Conservation (phyloP, 371 early-diverging fungal species). For the Mortierella sp. region DNA sequence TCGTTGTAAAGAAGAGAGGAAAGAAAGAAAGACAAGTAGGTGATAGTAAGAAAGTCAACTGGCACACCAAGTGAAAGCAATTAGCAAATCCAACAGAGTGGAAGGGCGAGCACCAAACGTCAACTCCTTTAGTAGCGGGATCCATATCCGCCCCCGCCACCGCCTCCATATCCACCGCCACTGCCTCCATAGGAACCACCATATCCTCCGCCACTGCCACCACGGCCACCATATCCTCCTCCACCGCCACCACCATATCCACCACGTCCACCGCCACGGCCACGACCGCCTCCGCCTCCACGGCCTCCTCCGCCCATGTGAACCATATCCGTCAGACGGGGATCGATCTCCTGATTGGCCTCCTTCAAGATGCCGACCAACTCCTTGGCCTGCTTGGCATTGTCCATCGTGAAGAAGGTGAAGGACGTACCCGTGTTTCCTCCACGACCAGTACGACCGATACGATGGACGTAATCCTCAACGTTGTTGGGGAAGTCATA, state of each 20-base stretch:
- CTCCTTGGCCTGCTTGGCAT: slow-evolving; percentile 91
- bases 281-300: slow-evolving; percentile 65
- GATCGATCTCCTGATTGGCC: slow-evolving; percentile 95
- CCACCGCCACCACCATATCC: slow-evolving; percentile 58
- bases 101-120: background rate
- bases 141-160: slow-evolving; percentile 31
- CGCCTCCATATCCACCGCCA: slow-evolving; percentile 31
- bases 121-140: slow-evolving; percentile 27
- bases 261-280: slow-evolving; percentile 65
- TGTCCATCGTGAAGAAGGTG: slow-evolving; percentile 97
- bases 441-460: slow-evolving; percentile 99
- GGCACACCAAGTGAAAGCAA: background rate
- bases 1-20: background rate
- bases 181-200: slow-evolving; percentile 45
- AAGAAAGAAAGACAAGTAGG: too few species aligned
- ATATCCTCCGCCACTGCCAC: slow-evolving; percentile 33
- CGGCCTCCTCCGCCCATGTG: slow-evolving; percentile 61
- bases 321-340: slow-evolving; percentile 86
- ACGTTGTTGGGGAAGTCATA: slow-evolving; percentile 97
- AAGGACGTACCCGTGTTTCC: slow-evolving; percentile 94
- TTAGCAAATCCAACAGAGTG: background rate
- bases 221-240: slow-evolving; percentile 44
- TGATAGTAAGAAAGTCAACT: background rate
- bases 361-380: slow-evolving; percentile 93
- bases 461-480: slow-evolving; percentile 98